These are phyloP conservation scores for Solanum infundibuliforme DNA, from an alignment of 257 asterid species.

Conservation along the genomic window DNA sequence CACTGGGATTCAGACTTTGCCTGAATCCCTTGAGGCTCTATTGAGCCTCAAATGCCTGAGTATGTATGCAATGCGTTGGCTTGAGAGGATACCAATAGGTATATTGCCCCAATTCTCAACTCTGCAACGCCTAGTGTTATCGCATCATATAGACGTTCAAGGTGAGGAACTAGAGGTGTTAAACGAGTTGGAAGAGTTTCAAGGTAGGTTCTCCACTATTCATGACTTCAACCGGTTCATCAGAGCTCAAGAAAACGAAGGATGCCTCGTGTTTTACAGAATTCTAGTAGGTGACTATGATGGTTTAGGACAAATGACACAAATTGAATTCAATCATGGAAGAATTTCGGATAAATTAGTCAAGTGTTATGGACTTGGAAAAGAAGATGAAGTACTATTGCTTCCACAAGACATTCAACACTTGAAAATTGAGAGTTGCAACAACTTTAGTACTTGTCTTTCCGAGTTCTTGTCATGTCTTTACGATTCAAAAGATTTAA, in stretches of 20 bases:
- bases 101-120: slow-evolving; percentile 2
- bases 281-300: slow-evolving; percentile 7
- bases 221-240: slow-evolving; percentile 8
- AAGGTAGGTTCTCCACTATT: slow-evolving; percentile 8
- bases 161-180: slow-evolving; percentile 8
- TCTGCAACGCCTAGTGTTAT: slow-evolving; percentile 13
- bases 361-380: slow-evolving; percentile 2
- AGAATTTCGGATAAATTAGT: background rate
- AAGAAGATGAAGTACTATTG: background rate
- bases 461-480: background rate
- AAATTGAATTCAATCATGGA: background rate
- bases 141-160: background rate
- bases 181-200: background rate
- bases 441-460: background rate
- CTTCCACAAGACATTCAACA: slow-evolving; percentile 3
- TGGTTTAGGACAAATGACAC: background rate
- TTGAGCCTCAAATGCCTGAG: slow-evolving; percentile 16
- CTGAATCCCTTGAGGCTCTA: slow-evolving; percentile 13
- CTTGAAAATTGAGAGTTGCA: background rate
- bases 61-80: slow-evolving; percentile 2
- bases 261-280: slow-evolving; percentile 11
- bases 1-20: slow-evolving; percentile 8
- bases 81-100: slow-evolving; percentile 14
- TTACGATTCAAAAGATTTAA: background rate
- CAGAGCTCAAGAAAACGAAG: slow-evolving; percentile 5